phyloP scores from a whole-genome alignment of 345 rosid genomes.

The Populus euphratica region DNA sequence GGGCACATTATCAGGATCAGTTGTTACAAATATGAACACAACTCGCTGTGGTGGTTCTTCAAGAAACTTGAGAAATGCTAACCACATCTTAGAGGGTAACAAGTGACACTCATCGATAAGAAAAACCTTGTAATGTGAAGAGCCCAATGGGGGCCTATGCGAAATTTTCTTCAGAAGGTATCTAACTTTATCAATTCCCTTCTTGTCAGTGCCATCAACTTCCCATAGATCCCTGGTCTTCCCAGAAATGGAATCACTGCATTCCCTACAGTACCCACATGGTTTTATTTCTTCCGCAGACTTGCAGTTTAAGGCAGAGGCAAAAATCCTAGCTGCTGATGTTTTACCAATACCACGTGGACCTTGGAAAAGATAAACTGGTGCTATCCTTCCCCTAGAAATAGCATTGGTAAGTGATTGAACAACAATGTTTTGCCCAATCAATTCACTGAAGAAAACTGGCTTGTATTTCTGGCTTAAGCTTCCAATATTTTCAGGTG shows the following conservation, averaged over 20 bases:
- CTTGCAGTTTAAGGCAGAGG: conserved; percentile 79
- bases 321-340: conserved; percentile 80
- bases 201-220: conserved; percentile 72
- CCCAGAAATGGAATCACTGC: conserved; percentile 71
- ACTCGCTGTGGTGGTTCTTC: conserved; percentile 72
- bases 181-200: conserved; percentile 59
- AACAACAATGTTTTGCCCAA: conserved; percentile 88
- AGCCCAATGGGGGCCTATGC: conserved; percentile 40
- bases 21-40: conserved; percentile 81
- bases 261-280: conserved; percentile 77
- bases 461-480: conserved; percentile 90
- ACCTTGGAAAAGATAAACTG: conserved; percentile 93
- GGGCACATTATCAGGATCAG: conserved; percentile 90
- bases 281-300: conserved; percentile 71
- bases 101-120: conserved; percentile 90
- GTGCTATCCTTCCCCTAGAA: conserved; percentile 75
- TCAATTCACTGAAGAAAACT: conserved; percentile 70
- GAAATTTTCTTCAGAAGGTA: conserved; percentile 57
- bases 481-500: conserved; percentile 58
- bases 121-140: conserved; percentile 59
- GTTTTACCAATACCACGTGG: conserved; percentile 96
- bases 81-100: conserved; percentile 84
- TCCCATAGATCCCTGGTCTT: conserved; percentile 63
- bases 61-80: conserved; percentile 81
- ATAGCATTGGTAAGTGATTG: conserved; percentile 75